A percentile compares a stretch with the other conserved stretches of the same genome.
Conservation (phyloP, 176 grass and related monocot genomes). For the Pontederia paniculata region DNA sequence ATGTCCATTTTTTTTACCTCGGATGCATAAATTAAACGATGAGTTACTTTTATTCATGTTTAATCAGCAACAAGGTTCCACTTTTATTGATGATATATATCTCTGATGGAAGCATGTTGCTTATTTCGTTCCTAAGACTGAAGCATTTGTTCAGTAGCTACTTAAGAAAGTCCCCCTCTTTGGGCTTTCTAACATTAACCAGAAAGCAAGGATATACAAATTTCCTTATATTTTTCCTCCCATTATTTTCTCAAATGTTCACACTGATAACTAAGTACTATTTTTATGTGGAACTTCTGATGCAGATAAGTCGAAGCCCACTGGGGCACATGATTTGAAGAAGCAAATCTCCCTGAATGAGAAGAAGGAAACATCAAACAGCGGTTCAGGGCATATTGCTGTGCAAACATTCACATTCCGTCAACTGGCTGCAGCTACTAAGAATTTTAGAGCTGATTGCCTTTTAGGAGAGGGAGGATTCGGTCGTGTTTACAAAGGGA, state of each 20-base stretch:
- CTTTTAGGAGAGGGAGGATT: slow-evolving; percentile 50
- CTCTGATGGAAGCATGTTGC: no score
- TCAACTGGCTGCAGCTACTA: slow-evolving; percentile 20
- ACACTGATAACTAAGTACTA: not conserved
- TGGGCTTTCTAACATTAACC: no score
- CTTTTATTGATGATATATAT: no score
- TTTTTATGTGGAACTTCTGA: not conserved
- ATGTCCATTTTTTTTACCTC: no score
- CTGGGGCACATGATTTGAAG: not conserved
- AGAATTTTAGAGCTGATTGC: slow-evolving; percentile 21
- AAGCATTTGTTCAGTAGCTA: no score
- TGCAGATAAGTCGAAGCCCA: slow-evolving; percentile 5
- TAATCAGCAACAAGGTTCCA: no score
- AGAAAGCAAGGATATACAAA: no score
- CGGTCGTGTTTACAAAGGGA: slow-evolving; percentile 35
- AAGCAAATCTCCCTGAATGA: not conserved
- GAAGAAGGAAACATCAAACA: slow-evolving; percentile 2
- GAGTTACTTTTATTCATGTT: no score
- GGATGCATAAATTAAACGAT: no score
- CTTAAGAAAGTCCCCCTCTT: no score
- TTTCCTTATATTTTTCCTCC: no score
- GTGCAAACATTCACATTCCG: slow-evolving; percentile 1
- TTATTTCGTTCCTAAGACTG: no score
- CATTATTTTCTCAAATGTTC: not conserved
- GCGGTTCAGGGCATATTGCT: not conserved